Evolutionary conservation across 73 alveolate genomes (phyloP), one percentile per base, ranked within the genome.

Genomic region (Paramecium octaurelia): DNA sequence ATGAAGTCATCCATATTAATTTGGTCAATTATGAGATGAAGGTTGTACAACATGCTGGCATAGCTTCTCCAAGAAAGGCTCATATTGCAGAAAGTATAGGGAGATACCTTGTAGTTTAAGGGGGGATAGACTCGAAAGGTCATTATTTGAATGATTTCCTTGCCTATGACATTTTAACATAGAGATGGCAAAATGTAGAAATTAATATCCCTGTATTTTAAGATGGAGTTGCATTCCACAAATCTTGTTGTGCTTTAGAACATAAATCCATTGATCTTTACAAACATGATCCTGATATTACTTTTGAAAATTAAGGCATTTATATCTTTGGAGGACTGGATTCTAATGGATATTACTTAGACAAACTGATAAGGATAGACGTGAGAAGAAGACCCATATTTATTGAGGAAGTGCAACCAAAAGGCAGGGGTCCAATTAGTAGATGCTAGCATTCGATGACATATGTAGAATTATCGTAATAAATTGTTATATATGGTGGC

Each of bases 361-460:
- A 75, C 16, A 75, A 35, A 75, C 46, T 75, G 0, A 21, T 35
- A 12, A 35, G n/a, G n/a, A 36, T 75, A 10, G 60, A 75, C 35
- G 88, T 75, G 4, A 38, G 60, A 38, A 75, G 34, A 20, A 75
- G 60, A 75, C 88, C 88, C 0, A 34, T 75, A 4, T 75, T 4
- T 16, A 9, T 75, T 18, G 88, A 75, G 14, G 58, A 75, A 36
- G 29, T 75, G 9, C 38, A 75, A 75, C 40, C 88, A 75, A 75
- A 75, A 42, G 88, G 88, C 6, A 42, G 60, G 21, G 88, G 36
- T 42, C 88, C 58, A 75, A 42, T 75, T 7, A 42, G 68, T 35
- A 75, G 88, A 75, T 75, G 88, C 12, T 35, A 75, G n/a, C 88
- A 75, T 75, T 75, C 88, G 4, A 75, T 75, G 88, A 16, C 58